Conservation (phyloP, 805 yeast genomes). For the Tetrapisispora fleetii region DNA sequence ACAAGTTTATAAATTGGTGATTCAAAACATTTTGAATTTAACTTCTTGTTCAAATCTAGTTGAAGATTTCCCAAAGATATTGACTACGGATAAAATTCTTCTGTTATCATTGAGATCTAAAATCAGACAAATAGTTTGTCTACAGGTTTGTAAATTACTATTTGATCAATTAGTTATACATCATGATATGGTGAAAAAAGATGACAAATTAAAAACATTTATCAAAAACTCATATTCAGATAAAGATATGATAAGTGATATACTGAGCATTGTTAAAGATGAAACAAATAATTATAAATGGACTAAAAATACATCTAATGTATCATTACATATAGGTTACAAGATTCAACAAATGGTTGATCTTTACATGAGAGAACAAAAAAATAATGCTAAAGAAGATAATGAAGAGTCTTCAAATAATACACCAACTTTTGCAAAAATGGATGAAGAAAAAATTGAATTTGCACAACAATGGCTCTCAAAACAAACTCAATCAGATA, state of each 20-base stretch:
- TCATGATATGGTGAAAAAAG: slow-evolving; percentile 15
- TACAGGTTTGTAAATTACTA: slow-evolving; percentile 60
- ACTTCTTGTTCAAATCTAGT: slow-evolving; percentile 73
- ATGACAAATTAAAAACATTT: slow-evolving; percentile 28
- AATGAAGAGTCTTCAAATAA: slow-evolving; percentile 7
- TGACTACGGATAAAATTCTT: slow-evolving; percentile 76
- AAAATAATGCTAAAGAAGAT: slow-evolving; percentile 1
- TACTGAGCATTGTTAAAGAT: slow-evolving; percentile 71
- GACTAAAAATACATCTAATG: slow-evolving; percentile 73
- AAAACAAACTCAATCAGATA: slow-evolving; percentile 72
- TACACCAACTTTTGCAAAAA: slow-evolving; percentile 2
- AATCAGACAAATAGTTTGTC: slow-evolving; percentile 72
- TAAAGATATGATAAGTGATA: slow-evolving; percentile 51
- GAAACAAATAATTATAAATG: slow-evolving; percentile 80
- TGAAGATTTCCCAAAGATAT: slow-evolving; percentile 69
- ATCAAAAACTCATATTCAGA: slow-evolving; percentile 32
- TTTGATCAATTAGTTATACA: slow-evolving; percentile 55
- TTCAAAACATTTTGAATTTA: slow-evolving; percentile 47
- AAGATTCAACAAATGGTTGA: slow-evolving; percentile 22
- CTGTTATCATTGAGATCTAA: slow-evolving; percentile 71
- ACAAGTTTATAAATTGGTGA: slow-evolving; percentile 33
- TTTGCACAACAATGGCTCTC: slow-evolving; percentile 41
- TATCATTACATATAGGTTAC: slow-evolving; percentile 44
- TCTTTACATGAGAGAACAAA: slow-evolving; percentile 9
- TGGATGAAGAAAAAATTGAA: slow-evolving; percentile 17